Base-by-base conservation (phyloP, 2,329 filamentous ascomycete genomes). In the Calonectria multiphialidica region DNA sequence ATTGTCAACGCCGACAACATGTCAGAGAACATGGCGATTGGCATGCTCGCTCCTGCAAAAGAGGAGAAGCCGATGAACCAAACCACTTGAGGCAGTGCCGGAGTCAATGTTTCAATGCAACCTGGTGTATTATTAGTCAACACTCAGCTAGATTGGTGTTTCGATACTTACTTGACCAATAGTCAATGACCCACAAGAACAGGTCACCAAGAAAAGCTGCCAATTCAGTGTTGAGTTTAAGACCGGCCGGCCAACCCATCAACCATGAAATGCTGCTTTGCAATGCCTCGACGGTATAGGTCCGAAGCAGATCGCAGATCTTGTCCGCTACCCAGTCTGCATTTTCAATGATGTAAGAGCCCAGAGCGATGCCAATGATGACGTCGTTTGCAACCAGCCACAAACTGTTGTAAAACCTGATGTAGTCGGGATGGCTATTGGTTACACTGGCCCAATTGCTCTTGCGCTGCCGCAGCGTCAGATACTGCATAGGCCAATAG, bases 371-470 rank as follows among this genome's bases (percentile, higher is more conserved):
- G 30, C 97, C 97, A 72, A 99, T 98, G 75, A 99, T 99, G 57
- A 99, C 94, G 85, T 99, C 97, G 85, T 99, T 99, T 35, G 96
- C 96, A 25, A 99, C 97, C 10, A 99, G 93, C 97, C 97, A 99
- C 5, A 99, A 87, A 80, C 95, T 98, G 83, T 99, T 99, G 86
- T 98, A 99, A 84, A 99, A 99, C 18, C 97, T 93, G 76, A 99
- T 99, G 82, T 99, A 99, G 83, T 99, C 97, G 0, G 96, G 95
- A 83, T 99, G 96, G 78, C 93, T 98, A 59, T 93, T 97, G 0
- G 96, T 98, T 68, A 98, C 94, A 82, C 96, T 98, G 71, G 95
- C 94, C 96, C 97, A 98, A 78, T 98, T 95, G 74, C 93, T 92
- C 81, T 98, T 97, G 45, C 96, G 90, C 80, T 94, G 92, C n/a